Evolutionary conservation across 495 filamentous ascomycete genomes (phyloP), one percentile per base, ranked within the genome.

Genomic region (Cercophora sp.): DNA sequence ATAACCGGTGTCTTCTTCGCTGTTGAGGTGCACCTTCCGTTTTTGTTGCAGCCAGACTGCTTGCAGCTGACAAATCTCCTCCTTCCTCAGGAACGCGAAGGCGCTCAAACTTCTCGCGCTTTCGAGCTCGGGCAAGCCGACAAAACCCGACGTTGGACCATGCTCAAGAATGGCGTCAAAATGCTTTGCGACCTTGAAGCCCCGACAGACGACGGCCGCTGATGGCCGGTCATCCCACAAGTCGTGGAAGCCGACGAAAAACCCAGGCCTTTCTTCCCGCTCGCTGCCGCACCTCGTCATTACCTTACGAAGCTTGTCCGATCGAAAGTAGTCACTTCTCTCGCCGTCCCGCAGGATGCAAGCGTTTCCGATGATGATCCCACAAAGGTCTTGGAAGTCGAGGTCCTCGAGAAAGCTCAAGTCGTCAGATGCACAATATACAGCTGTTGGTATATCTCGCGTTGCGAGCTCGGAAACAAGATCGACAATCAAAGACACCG

Each of bases 241-340:
- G 15, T 65, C 62, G 8, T 55, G 44, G 27, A 65, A 65, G 1
- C 54, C 62, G 11, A 65, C 49, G 9, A 63, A 65, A 23, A 60
- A 65, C 0, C 35, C 51, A 0, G 62, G 54, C 5, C 57, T 47
- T 9, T 44, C 18, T 0, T 15, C 10, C 10, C 62, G 51, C 37
- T 58, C 48, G 9, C 46, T 31, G 11, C 31, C 27, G 22, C 57
- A 60, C 16, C 37, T 37, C 4, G 40, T 20, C 60, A 79, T 73
- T 0, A 74, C 69, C 5, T 70, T 45, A 37, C 70, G 71, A 36
- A 79, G 56, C 2, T 62, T 54, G 10, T 58, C 46, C 51, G 76
- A 66, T 19, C 72, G 67, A 54, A 80, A 80, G 48, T 78, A 79
- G 48, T 80, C 77, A 0, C 77, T 63, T 45, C 78, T 72, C 34